phyloP scores from a whole-genome alignment of 164 flowering plant genomes.

The Cinnamomum chago region DNA sequence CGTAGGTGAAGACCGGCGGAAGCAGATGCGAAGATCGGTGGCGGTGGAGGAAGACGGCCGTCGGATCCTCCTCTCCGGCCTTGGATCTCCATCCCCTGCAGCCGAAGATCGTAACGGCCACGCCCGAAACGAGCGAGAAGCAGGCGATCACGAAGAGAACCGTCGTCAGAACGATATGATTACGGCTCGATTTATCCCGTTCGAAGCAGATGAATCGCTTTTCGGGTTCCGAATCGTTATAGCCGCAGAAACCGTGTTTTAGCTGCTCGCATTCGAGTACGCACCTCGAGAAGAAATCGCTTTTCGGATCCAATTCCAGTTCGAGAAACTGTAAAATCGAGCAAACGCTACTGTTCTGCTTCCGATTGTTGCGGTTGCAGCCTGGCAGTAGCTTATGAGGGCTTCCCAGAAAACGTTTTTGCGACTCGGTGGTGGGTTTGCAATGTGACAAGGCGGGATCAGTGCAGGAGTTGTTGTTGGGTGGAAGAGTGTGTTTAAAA shows the following conservation, averaged over 20 bases:
- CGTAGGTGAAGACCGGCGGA: conserved; percentile 81
- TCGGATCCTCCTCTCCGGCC: conserved; percentile 52
- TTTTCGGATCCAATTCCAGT: conserved; percentile 47
- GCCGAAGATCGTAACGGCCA: conserved; percentile 25
- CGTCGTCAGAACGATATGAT: conserved; percentile 20
- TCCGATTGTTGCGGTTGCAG: conserved; percentile 12
- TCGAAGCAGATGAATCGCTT: conserved; percentile 54
- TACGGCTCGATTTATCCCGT: neutral
- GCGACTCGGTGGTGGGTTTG: conserved; percentile 40
- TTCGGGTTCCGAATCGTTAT: conserved; percentile 50
- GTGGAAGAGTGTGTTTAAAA: conserved; percentile 46
- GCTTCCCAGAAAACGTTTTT: conserved; percentile 39
- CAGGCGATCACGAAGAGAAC: conserved; percentile 23
- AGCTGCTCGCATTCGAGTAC: conserved; percentile 29
- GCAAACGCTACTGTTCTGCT: neutral
- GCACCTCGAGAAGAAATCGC: conserved; percentile 45
- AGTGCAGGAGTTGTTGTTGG: too few species aligned
- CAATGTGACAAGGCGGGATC: conserved; percentile 34
- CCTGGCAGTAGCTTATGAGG: conserved; percentile 38
- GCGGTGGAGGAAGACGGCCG: conserved; percentile 47
- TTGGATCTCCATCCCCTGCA: conserved; percentile 14
- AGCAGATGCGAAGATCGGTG: conserved; percentile 63
- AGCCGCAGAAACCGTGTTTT: conserved; percentile 57
- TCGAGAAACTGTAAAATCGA: conserved; percentile 18
- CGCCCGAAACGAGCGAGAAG: conserved; percentile 22